Percentiles rank a stretch among this genome's conserved stretches.
Evolutionary conservation across 768 basidiomycete species (phyloP).

Genomic region (Collybiopsis confluens): DNA sequence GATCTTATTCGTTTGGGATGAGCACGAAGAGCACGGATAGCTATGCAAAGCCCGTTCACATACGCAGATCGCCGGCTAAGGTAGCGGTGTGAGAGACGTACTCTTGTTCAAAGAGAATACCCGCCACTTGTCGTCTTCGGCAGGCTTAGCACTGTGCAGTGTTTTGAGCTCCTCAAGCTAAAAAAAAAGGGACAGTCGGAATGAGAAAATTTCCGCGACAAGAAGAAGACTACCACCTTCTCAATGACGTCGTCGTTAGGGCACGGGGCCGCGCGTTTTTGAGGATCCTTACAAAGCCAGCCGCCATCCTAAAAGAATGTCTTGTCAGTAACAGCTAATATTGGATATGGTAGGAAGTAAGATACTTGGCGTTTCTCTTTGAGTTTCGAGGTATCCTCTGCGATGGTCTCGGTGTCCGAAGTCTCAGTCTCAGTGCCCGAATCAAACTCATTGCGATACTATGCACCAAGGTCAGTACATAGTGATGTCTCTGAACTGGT

Average conservation of each 20-base stretch:
- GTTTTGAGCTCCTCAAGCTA: constrained; percentile 66
- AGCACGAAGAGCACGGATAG: constrained; percentile 52
- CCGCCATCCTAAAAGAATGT: no score
- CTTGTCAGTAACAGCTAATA: no score
- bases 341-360: no score
- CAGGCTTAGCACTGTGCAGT: constrained; percentile 58
- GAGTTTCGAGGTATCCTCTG: no score
- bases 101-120: constrained; percentile 64
- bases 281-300: constrained; percentile 62
- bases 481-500: no score
- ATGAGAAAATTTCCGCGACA: neutral
- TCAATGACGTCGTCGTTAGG: constrained; percentile 73
- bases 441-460: neutral
- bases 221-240: constrained; percentile 41
- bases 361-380: no score
- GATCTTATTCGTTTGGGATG: constrained; percentile 57
- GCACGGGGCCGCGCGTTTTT: constrained; percentile 27
- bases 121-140: constrained; percentile 65
- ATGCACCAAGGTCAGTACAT: no score
- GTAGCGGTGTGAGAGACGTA: constrained; percentile 21
- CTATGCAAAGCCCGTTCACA: constrained; percentile 30
- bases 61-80: neutral
- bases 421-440: constrained; percentile 28
- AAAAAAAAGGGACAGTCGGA: neutral
- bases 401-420: constrained; percentile 15